A percentile compares a stretch with the other conserved stretches of the same genome.
phyloP scores from a whole-genome alignment of 208 protist species.

The Trypanosoma theileri region DNA sequence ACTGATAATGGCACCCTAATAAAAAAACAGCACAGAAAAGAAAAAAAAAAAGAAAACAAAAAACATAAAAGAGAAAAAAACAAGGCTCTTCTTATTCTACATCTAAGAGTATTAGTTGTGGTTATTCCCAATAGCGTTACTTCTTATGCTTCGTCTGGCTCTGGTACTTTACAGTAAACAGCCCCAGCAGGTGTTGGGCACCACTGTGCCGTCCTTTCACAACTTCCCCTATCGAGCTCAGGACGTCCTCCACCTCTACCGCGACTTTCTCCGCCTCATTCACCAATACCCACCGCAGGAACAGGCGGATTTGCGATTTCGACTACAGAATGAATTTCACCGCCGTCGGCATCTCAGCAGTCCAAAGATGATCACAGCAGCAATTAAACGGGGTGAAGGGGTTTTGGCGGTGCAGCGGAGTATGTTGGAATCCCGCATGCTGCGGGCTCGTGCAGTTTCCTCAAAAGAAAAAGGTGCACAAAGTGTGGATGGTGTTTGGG shows the following conservation, averaged over 20 bases:
- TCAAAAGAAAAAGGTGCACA: constrained; percentile 52
- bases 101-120: too few relatives aligned
- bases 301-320: constrained; percentile 65
- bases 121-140: too few relatives aligned
- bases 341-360: constrained; percentile 64
- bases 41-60: background rate
- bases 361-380: constrained; percentile 61
- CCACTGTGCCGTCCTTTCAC: constrained; percentile 66
- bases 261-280: constrained; percentile 80
- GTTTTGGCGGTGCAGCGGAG: constrained; percentile 66
- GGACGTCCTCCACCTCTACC: constrained; percentile 74
- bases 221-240: constrained; percentile 71
- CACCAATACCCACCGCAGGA: constrained; percentile 69
- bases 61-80: too few relatives aligned
- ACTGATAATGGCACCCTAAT: background rate
- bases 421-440: constrained; percentile 42
- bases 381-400: constrained; percentile 64
- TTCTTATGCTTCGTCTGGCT: constrained; percentile 2
- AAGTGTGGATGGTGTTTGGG: constrained; percentile 72
- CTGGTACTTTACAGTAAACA: background rate
- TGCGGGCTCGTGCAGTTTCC: constrained; percentile 32
- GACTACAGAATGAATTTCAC: constrained; percentile 79
- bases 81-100: background rate
- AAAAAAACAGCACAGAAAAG: background rate
- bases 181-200: constrained; percentile 64